Percentiles rank a stretch among this genome's conserved stretches.
Evolutionary conservation across 257 asterid species (phyloP).

Genomic region (Solanum stenotomum): DNA sequence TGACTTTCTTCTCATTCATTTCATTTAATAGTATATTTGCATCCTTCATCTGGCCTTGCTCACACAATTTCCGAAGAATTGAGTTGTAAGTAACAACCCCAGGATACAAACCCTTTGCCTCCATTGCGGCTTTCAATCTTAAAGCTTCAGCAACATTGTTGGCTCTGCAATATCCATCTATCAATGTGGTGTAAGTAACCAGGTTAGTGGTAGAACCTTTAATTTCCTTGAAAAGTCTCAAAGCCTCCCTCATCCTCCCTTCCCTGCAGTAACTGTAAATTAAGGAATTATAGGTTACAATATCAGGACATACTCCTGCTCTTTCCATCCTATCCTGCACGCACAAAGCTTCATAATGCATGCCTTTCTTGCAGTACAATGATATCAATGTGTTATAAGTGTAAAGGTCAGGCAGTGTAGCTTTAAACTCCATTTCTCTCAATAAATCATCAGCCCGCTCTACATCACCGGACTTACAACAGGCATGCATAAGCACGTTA

Average conservation of each 20-base stretch:
- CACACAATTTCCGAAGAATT: slow-evolving; percentile 68
- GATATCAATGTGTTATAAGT: slow-evolving; percentile 75
- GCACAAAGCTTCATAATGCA: slow-evolving; percentile 85
- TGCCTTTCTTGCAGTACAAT: slow-evolving; percentile 72
- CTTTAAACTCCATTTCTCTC: slow-evolving; percentile 63
- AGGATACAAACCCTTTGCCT: slow-evolving; percentile 53
- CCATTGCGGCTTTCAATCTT: slow-evolving; percentile 45
- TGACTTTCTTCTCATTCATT: slow-evolving; percentile 55
- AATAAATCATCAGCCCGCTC: slow-evolving; percentile 57
- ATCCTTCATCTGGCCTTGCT: slow-evolving; percentile 61
- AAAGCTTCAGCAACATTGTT: slow-evolving; percentile 58
- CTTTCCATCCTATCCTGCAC: slow-evolving; percentile 83
- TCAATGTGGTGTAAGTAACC: slow-evolving; percentile 74
- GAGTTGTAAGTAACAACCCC: slow-evolving; percentile 76
- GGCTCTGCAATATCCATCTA: slow-evolving; percentile 75
- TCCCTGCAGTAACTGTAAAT: slow-evolving; percentile 74
- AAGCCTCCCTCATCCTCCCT: slow-evolving; percentile 89
- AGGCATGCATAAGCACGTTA: slow-evolving; percentile 80
- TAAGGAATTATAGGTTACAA: slow-evolving; percentile 71
- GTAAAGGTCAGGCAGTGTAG: slow-evolving; percentile 61
- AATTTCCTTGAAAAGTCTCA: slow-evolving; percentile 59
- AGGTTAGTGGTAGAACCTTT: slow-evolving; percentile 51
- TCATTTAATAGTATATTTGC: slow-evolving; percentile 56
- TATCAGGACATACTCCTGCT: slow-evolving; percentile 61
- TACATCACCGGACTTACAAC: slow-evolving; percentile 64